Conservation (phyloP, 2,329 filamentous ascomycete genomes). For the Exophiala alcalophila region DNA sequence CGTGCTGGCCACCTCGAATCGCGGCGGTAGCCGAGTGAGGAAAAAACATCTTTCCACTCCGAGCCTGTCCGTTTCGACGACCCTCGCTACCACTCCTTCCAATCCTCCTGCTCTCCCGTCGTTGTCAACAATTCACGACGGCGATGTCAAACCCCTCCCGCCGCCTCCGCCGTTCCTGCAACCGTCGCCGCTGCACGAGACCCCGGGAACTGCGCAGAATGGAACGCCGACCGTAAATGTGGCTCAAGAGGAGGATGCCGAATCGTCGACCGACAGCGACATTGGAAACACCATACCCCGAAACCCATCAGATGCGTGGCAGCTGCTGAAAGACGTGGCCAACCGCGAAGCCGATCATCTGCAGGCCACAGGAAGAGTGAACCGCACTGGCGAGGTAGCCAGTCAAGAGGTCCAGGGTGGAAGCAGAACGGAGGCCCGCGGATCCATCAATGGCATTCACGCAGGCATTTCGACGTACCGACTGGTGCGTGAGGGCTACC, state of each 20-base stretch:
- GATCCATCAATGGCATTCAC: constrained; percentile 32
- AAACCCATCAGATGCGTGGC: constrained; percentile 50
- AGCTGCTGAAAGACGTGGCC: constrained; percentile 46
- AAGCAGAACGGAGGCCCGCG: constrained; percentile 13
- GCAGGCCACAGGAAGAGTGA: constrained; percentile 24
- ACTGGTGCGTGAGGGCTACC: constrained; percentile 43
- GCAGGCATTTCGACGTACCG: constrained; percentile 43
- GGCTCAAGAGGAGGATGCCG: constrained; percentile 39
- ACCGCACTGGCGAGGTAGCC: constrained; percentile 29
- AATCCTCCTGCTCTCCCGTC: constrained; percentile 13
- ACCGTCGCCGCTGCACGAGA: constrained; percentile 14
- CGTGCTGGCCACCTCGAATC: constrained; percentile 58
- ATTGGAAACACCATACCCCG: constrained; percentile 43
- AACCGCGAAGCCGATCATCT: constrained; percentile 35
- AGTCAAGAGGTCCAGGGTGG: constrained; percentile 29
- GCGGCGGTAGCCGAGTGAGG: constrained; percentile 57
- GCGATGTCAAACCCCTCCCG: constrained; percentile 5
- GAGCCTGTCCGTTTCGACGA: no score
- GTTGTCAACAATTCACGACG: constrained; percentile 5
- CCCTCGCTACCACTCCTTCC: constrained; percentile 15
- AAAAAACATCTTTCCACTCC: constrained; percentile 43
- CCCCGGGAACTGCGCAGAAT: constrained; percentile 1
- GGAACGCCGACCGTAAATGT: constrained; percentile 1
- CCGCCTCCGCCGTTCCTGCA: constrained; percentile 16
- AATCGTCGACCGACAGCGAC: constrained; percentile 37